phyloP scores from a whole-genome alignment of 495 filamentous ascomycete genomes.

The Letharia columbiana region DNA sequence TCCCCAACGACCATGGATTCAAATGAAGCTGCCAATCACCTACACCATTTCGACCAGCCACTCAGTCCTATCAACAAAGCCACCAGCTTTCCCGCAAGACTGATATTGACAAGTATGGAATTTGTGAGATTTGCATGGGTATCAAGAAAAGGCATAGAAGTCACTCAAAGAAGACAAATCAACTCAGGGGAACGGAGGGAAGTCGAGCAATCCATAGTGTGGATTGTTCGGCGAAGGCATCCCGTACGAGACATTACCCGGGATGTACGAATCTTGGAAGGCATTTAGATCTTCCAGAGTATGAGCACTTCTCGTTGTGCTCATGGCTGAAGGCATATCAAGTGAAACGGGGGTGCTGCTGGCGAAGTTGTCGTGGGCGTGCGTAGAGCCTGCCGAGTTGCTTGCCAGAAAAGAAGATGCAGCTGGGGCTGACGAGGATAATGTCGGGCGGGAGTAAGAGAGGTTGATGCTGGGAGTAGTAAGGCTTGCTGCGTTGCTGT shows the following conservation, averaged over 20 bases:
- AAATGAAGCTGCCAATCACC: constrained; percentile 5
- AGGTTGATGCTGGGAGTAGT: not conserved
- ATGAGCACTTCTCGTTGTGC: not conserved
- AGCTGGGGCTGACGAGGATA: not conserved
- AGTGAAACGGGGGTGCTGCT: not conserved
- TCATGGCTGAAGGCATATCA: not conserved
- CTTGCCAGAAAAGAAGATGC: not conserved
- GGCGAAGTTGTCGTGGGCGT: not conserved
- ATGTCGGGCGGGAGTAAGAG: not conserved
- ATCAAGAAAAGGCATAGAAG: not conserved
- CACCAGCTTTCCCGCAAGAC: not conserved
- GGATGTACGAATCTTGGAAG: not conserved
- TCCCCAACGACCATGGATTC: not conserved
- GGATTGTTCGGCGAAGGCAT: constrained; percentile 3
- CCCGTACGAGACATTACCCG: not conserved
- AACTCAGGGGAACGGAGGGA: not conserved
- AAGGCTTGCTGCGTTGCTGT: not conserved
- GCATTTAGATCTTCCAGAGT: not conserved
- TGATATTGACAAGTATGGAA: not conserved
- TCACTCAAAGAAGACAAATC: not conserved
- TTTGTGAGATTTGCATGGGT: not conserved
- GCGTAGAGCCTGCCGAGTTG: not conserved
- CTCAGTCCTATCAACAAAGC: constrained; percentile 2
- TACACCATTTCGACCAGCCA: constrained; percentile 1
- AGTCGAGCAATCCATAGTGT: constrained; percentile 3